Conservation (phyloP, 257 asterid genomes). For the Leonotis leonurus region DNA sequence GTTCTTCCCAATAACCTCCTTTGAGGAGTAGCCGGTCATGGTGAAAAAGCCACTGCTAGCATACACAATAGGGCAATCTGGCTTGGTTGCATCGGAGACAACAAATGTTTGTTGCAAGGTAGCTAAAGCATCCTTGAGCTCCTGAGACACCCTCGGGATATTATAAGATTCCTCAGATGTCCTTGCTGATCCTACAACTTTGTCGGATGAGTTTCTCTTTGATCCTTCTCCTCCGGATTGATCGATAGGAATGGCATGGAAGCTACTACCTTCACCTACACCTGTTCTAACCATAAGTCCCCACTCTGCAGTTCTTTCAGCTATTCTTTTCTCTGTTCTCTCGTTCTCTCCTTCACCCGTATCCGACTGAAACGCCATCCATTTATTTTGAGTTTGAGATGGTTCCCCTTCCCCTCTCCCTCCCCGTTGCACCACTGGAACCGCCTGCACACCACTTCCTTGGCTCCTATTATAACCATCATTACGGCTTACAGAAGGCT, state of each 20-base stretch:
- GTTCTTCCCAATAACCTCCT: slow-evolving; percentile 79
- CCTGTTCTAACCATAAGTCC: slow-evolving; percentile 64
- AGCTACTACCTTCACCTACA: slow-evolving; percentile 57
- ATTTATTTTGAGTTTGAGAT: slow-evolving; percentile 29
- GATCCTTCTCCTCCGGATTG: slow-evolving; percentile 46
- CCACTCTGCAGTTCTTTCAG: slow-evolving; percentile 79
- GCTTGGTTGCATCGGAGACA: slow-evolving; percentile 95
- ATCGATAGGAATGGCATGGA: slow-evolving; percentile 29
- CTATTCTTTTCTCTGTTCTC: slow-evolving; percentile 24
- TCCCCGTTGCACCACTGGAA: no score
- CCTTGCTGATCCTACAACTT: slow-evolving; percentile 38
- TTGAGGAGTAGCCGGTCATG: slow-evolving; percentile 83
- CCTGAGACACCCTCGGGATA: slow-evolving; percentile 84
- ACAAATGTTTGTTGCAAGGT: slow-evolving; percentile 96
- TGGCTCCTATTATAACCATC: slow-evolving; percentile 22
- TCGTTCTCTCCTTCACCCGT: slow-evolving; percentile 1
- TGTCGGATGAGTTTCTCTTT: slow-evolving; percentile 39
- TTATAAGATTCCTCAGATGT: slow-evolving; percentile 41
- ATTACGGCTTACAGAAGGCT: slow-evolving; percentile 25
- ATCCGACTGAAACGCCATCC: slow-evolving; percentile 67
- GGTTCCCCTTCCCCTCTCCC: slow-evolving; percentile 31
- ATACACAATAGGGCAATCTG: slow-evolving; percentile 84
- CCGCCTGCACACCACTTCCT: slow-evolving; percentile 24
- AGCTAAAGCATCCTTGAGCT: slow-evolving; percentile 82
- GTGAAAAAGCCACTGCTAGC: slow-evolving; percentile 91